phyloP scores from a whole-genome alignment of 768 basidiomycete species.

The Termitomyces sp. region DNA sequence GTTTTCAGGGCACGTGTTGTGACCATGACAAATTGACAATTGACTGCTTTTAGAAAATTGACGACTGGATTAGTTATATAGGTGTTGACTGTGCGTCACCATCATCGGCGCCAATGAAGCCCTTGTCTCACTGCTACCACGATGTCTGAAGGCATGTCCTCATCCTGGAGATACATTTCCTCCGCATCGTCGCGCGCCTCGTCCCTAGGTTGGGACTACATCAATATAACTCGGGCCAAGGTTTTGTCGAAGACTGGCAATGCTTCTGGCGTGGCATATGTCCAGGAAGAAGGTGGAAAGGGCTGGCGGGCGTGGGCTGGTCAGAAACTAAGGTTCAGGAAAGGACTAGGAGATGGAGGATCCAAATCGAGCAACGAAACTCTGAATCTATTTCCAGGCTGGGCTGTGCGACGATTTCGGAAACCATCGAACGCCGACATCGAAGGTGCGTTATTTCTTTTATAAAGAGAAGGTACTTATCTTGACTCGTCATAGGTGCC shows the following conservation, averaged over 20 bases:
- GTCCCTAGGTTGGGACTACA: constrained; percentile 40
- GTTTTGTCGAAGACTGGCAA: not conserved
- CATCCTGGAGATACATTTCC: constrained; percentile 25
- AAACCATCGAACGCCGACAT: constrained; percentile 11
- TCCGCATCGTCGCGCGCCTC: constrained; percentile 27
- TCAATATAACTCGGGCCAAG: constrained; percentile 14
- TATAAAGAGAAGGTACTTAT: not conserved
- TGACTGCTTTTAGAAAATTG: not conserved
- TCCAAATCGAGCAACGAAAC: constrained; percentile 27
- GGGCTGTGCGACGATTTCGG: constrained; percentile 58
- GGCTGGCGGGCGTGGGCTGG: constrained; percentile 63
- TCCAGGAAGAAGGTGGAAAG: constrained; percentile 21
- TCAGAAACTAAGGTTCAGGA: constrained; percentile 39
- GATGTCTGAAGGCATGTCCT: constrained; percentile 33
- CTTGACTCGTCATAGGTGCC: constrained; percentile 26
- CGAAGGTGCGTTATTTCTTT: constrained; percentile 20
- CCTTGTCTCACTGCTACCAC: not conserved
- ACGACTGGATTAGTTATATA: not conserved
- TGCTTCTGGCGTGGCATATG: constrained; percentile 2
- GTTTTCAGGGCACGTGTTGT: not conserved
- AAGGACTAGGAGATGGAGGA: constrained; percentile 10
- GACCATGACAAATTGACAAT: not conserved
- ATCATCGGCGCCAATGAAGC: constrained; percentile 4
- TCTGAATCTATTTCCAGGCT: constrained; percentile 71
- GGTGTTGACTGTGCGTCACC: not conserved